A percentile compares a stretch with the other conserved stretches of the same genome.
phyloP scores from a whole-genome alignment of 306 rosid species.

The Senna siamea region DNA sequence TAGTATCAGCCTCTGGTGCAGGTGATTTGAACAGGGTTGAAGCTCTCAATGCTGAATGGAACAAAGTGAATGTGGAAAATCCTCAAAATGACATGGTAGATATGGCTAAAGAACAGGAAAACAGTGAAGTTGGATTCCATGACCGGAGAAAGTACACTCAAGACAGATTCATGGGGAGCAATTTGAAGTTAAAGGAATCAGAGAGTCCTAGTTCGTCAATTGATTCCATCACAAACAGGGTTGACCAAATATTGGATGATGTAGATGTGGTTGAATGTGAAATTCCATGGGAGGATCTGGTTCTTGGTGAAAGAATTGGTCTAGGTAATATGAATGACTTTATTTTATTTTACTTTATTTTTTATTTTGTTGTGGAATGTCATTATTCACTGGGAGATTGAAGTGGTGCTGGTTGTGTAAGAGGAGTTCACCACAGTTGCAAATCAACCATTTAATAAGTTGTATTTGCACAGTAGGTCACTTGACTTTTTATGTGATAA shows the following conservation, averaged over 20 bases:
- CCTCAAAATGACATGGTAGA: constrained; percentile 43
- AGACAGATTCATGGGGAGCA: constrained; percentile 67
- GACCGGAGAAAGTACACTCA: constrained; percentile 59
- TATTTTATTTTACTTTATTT: constrained; percentile 38
- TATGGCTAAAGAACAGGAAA: constrained; percentile 46
- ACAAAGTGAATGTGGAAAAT: constrained; percentile 45
- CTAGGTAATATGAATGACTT: constrained; percentile 67
- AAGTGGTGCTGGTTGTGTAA: constrained; percentile 19
- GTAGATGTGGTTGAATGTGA: constrained; percentile 94
- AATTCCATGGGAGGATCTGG: constrained; percentile 95
- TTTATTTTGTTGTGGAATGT: constrained; percentile 24
- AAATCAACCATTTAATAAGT: constrained; percentile 27
- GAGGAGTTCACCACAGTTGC: constrained; percentile 22
- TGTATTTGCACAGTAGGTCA: constrained; percentile 29
- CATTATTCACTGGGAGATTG: constrained; percentile 28
- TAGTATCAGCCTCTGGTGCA: constrained; percentile 40
- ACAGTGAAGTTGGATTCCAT: constrained; percentile 47
- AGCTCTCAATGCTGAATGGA: constrained; percentile 44
- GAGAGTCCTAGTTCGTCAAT: constrained; percentile 61
- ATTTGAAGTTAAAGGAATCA: constrained; percentile 63
- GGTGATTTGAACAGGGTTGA: constrained; percentile 47
- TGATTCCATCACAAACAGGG: constrained; percentile 59
- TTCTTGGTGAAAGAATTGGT: constrained; percentile 94
- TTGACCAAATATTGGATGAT: constrained; percentile 80
- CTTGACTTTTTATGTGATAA: constrained; percentile 15